Percentiles rank a stretch among this genome's conserved stretches.
phyloP scores from a whole-genome alignment of 2,329 filamentous ascomycete genomes.

The Exophiala lecanii-corni region DNA sequence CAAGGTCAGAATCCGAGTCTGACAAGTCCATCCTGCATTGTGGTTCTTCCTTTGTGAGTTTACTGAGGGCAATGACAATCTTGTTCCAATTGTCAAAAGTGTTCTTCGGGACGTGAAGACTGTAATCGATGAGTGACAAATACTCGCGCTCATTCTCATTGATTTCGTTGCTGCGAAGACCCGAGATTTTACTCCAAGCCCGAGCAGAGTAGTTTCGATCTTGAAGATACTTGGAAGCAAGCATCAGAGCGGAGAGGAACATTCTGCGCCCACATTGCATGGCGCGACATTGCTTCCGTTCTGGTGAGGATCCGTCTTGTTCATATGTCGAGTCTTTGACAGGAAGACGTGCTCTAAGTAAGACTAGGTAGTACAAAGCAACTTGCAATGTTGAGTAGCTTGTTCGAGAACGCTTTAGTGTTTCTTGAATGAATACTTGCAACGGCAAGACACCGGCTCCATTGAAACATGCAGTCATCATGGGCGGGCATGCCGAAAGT shows the following conservation, averaged over 20 bases:
- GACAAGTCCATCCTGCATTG: conserved; percentile 4
- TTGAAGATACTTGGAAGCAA: conserved; percentile 96
- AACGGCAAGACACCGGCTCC: conserved; percentile 78
- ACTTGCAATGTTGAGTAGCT: conserved; percentile 98
- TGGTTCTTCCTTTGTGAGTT: conserved; percentile 18
- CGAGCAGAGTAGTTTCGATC: conserved; percentile 96
- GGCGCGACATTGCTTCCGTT: conserved; percentile 49
- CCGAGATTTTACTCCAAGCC: conserved; percentile 98
- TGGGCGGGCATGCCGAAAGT: conserved; percentile 73
- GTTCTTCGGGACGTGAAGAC: conserved; percentile 84
- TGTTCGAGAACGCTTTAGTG: conserved; percentile 85
- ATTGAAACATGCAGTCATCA: conserved; percentile 60
- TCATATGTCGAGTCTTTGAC: conserved; percentile 81
- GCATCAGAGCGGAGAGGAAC: conserved; percentile 90
- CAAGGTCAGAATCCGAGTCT: conserved; percentile 5
- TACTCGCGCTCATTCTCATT: conserved; percentile 96
- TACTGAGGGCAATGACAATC: conserved; percentile 63
- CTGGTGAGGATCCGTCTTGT: conserved; percentile 54
- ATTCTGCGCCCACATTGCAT: conserved; percentile 95
- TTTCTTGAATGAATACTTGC: conserved; percentile 96
- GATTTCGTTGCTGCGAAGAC: conserved; percentile 87
- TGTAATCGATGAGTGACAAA: conserved; percentile 84
- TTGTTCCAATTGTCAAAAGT: conserved; percentile 92
- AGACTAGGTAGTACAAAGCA: conserved; percentile 88
- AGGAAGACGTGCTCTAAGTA: conserved; percentile 87